Percentiles rank a stretch among this genome's conserved stretches.
These are phyloP conservation scores for Aspergillus diversus DNA, from an alignment of 495 filamentous ascomycete genomes.

Conservation along the genomic window DNA sequence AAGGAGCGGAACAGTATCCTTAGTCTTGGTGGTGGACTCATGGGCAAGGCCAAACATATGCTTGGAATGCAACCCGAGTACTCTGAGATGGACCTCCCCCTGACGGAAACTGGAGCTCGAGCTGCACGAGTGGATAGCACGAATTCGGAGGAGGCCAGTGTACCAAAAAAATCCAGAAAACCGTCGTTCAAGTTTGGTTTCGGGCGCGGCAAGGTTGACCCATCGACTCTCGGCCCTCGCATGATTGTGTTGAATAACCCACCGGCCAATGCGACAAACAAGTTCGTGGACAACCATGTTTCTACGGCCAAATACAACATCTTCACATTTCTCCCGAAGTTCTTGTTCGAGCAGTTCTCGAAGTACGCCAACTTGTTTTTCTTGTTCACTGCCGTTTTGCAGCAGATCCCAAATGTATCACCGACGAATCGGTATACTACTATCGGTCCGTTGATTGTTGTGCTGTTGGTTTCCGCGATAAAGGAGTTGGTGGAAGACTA, in stretches of 20 bases:
- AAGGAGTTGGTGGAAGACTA: conserved; percentile 96
- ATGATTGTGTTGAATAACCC: conserved; percentile 98
- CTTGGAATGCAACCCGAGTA: conserved; percentile 91
- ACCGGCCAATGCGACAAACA: conserved; percentile 84
- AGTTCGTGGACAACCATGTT: conserved; percentile 93
- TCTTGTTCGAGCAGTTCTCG: conserved; percentile 97
- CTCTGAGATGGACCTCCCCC: conserved; percentile 95
- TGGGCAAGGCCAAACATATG: conserved; percentile 86
- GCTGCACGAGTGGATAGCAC: conserved; percentile 43
- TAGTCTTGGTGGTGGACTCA: conserved; percentile 79
- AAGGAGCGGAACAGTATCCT: conserved; percentile 86
- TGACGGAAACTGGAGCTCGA: conserved; percentile 75
- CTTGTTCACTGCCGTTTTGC: conserved; percentile 92
- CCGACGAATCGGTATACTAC: conserved; percentile 96
- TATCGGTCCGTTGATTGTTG: conserved; percentile 87
- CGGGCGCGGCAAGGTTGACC: conserved; percentile 80
- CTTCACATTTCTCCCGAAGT: conserved; percentile 94
- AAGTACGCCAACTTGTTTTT: conserved; percentile 99
- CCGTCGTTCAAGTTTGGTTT: conserved; percentile 95
- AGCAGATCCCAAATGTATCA: conserved; percentile 94
- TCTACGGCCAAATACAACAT: conserved; percentile 98
- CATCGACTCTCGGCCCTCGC: conserved; percentile 85
- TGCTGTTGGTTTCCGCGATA: conserved; percentile 88
- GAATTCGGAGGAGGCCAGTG: conserved; percentile 34
- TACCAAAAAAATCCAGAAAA: conserved; percentile 62